Percentiles rank a stretch among this genome's conserved stretches.
Evolutionary conservation across 768 basidiomycete species (phyloP).

Genomic region (Termitomyces titanicus): DNA sequence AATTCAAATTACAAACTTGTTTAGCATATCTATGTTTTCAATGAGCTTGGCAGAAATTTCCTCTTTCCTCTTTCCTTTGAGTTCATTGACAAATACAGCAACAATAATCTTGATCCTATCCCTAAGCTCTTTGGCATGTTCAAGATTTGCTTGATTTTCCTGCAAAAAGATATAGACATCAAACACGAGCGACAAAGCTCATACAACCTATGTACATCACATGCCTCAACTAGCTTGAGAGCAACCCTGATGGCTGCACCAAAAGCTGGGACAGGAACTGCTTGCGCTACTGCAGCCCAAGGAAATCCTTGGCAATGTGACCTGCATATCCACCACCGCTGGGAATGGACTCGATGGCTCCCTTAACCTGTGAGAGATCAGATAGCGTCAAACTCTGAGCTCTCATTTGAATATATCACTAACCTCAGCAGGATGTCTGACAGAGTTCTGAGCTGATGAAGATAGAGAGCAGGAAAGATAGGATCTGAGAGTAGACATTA

Average conservation of each 20-base stretch:
- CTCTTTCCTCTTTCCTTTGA: constrained; percentile 4
- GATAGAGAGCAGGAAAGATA: no score
- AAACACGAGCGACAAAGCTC: neutral
- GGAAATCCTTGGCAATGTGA: constrained; percentile 3
- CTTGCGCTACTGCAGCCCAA: constrained; percentile 1
- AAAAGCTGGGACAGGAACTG: constrained; percentile 5
- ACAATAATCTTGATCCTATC: constrained; percentile 2
- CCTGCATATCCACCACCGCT: neutral
- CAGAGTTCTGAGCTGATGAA: no score
- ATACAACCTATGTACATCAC: neutral
- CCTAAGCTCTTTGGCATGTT: constrained; percentile 3
- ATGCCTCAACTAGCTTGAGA: neutral
- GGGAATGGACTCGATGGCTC: no score
- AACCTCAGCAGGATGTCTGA: no score
- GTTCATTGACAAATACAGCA: neutral
- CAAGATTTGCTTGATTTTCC: constrained; percentile 6
- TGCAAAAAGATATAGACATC: neutral
- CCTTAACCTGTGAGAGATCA: no score
- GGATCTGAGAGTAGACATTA: no score
- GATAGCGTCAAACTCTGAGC: no score
- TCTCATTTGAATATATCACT: no score
- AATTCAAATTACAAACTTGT: neutral
- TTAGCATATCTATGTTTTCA: neutral
- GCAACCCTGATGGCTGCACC: neutral
- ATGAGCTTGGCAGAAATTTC: neutral